Percentiles rank a stretch among this genome's conserved stretches.
These are phyloP conservation scores for Ganoderma meredithae DNA, from an alignment of 1,284 basidiomycete genomes.

Conservation along the genomic window DNA sequence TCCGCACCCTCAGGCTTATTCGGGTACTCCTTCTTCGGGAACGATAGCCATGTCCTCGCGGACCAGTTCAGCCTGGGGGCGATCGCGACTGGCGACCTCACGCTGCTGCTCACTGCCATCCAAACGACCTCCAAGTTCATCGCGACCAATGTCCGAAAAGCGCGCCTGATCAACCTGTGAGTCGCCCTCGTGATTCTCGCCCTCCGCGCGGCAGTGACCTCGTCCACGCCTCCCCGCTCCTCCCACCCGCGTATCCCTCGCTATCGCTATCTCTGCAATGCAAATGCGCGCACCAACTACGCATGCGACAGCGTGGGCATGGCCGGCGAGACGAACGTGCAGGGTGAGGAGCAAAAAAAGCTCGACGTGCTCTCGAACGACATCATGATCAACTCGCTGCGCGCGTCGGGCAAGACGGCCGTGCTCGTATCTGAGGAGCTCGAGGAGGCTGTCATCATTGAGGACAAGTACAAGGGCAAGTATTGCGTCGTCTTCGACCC, in stretches of 20 bases:
- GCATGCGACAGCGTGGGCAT: slow-evolving; percentile 78
- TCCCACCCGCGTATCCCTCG: neutral
- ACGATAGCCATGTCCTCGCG: slow-evolving; percentile 79
- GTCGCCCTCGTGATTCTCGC: slow-evolving; percentile 42
- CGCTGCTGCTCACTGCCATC: slow-evolving; percentile 93
- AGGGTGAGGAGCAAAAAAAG: slow-evolving; percentile 99
- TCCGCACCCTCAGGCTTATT: slow-evolving; percentile 19
- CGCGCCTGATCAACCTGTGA: slow-evolving; percentile 96
- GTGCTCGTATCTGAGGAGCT: slow-evolving; percentile 98
- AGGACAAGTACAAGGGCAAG: slow-evolving; percentile 78
- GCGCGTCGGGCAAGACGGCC: slow-evolving; percentile 93
- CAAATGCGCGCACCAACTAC: neutral
- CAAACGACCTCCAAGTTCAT: slow-evolving; percentile 98
- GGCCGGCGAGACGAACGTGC: slow-evolving; percentile 95
- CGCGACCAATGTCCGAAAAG: slow-evolving; percentile 97
- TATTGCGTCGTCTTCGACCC: slow-evolving; percentile 99
- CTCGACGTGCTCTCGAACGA: slow-evolving; percentile 98
- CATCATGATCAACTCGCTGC: slow-evolving; percentile 98
- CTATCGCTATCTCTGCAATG: neutral
- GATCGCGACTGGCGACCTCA: slow-evolving; percentile 91
- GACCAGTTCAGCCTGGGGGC: slow-evolving; percentile 85
- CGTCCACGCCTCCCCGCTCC: slow-evolving; percentile 19
- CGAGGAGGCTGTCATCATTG: slow-evolving; percentile 92
- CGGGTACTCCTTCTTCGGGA: slow-evolving; percentile 8
- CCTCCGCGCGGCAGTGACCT: slow-evolving; percentile 5